Percentiles rank a stretch among this genome's conserved stretches.
Evolutionary conservation across 805 yeast species (phyloP).

Genomic region (Teunomyces gatunensis): DNA sequence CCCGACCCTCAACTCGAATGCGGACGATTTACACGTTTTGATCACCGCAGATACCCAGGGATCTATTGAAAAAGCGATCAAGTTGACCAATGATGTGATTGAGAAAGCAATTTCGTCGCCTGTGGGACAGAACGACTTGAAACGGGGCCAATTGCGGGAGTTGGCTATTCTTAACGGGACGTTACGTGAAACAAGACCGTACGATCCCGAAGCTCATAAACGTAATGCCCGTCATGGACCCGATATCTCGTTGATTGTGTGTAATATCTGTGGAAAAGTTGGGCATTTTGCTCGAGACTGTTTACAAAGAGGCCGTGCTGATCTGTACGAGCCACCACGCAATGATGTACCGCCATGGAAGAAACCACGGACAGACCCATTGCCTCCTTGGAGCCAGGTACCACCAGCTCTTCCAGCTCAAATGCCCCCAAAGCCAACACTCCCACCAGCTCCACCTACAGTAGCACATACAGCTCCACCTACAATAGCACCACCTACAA

Average conservation of each 20-base stretch:
- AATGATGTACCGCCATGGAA: slow-evolving; percentile 27
- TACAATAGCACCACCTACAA: slow-evolving; percentile 1
- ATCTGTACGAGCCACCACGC: background rate
- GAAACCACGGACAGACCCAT: slow-evolving; percentile 17
- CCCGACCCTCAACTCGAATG: slow-evolving; percentile 20
- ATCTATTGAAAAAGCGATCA: slow-evolving; percentile 71
- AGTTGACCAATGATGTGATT: slow-evolving; percentile 70
- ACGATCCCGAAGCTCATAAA: slow-evolving; percentile 36
- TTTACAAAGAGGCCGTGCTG: slow-evolving; percentile 22
- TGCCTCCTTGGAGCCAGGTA: slow-evolving; percentile 21
- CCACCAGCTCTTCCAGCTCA: background rate
- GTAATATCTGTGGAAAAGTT: slow-evolving; percentile 72
- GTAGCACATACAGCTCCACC: slow-evolving; percentile 21
- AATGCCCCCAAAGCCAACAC: background rate
- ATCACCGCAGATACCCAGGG: slow-evolving; percentile 81
- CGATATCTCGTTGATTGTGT: slow-evolving; percentile 55
- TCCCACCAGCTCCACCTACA: background rate
- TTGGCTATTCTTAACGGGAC: slow-evolving; percentile 95
- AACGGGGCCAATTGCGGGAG: slow-evolving; percentile 86
- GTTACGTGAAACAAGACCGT: slow-evolving; percentile 72
- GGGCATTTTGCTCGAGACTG: slow-evolving; percentile 94
- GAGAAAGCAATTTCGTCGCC: slow-evolving; percentile 86
- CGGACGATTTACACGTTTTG: slow-evolving; percentile 84
- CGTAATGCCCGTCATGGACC: slow-evolving; percentile 32
- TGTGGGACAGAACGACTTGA: slow-evolving; percentile 88